Percentiles rank a stretch among this genome's conserved stretches.
phyloP scores from a whole-genome alignment of 768 basidiomycete species.

The Steccherinum ochraceum region DNA sequence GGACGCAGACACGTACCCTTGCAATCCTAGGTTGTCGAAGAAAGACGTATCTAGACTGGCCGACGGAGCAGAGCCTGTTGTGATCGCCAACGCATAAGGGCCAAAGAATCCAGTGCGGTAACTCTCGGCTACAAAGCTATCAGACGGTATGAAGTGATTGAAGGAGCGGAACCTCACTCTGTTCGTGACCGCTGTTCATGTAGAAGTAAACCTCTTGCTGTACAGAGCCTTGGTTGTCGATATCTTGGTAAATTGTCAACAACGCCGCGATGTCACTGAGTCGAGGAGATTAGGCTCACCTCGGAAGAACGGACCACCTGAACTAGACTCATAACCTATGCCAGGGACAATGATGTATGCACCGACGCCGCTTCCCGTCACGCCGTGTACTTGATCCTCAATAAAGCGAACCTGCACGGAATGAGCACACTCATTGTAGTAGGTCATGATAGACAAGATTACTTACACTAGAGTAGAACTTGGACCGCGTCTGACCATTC shows the following conservation, averaged over 20 bases:
- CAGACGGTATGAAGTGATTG: neutral
- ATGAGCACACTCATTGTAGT: neutral
- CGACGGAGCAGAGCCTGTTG: slow-evolving; percentile 36
- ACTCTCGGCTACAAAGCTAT: slow-evolving; percentile 22
- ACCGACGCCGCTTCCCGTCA: slow-evolving; percentile 39
- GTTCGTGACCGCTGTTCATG: slow-evolving; percentile 42
- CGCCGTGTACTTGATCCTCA: slow-evolving; percentile 43
- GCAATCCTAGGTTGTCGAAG: slow-evolving; percentile 35
- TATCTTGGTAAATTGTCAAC: no score
- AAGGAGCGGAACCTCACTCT: slow-evolving; percentile 19
- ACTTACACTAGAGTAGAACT: slow-evolving; percentile 41
- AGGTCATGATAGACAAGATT: neutral
- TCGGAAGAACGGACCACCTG: slow-evolving; percentile 46
- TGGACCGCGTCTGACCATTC: slow-evolving; percentile 41
- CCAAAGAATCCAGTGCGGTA: slow-evolving; percentile 43
- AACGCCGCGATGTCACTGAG: no score
- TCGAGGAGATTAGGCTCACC: no score
- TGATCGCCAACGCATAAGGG: slow-evolving; percentile 39
- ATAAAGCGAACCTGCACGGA: slow-evolving; percentile 35
- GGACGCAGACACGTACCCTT: slow-evolving; percentile 38
- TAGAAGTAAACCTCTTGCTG: slow-evolving; percentile 46
- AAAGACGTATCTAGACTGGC: slow-evolving; percentile 36
- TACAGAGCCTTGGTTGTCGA: slow-evolving; percentile 39
- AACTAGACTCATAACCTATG: slow-evolving; percentile 38
- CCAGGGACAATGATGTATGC: slow-evolving; percentile 41